Evolutionary conservation across 768 basidiomycete species (phyloP), one percentile per base, ranked within the genome.

Genomic region (Nidularia pulvinata): DNA sequence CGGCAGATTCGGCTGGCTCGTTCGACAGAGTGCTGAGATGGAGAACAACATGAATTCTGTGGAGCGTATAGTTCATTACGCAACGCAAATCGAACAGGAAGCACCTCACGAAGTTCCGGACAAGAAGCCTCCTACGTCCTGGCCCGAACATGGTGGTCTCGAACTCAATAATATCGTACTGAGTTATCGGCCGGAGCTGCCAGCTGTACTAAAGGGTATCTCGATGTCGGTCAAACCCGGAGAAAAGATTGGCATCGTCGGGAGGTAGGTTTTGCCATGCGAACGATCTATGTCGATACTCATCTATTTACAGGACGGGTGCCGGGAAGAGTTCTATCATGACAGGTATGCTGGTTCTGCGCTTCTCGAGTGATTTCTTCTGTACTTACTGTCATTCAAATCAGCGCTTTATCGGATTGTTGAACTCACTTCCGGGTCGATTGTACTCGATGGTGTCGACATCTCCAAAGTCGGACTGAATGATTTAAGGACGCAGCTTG

Each of bases 41-140:
- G 93, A 96, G 68, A 96, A 97, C 67, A 82, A 95, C 68, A 94
- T 95, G 91, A 93, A 93, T 65, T 84, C 85, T n/a, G 89, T 91
- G 6, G 90, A 92, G 65, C 87, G 95, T 25, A 77, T 98, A 14
- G 72, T 93, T 3, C 82, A 93, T 64, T 97, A 97, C 61, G 85
- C 88, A 42, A 80, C 81, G 16, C 80, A 84, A 32, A 75, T 97
- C 14, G 92, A 94, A 64, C 89, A 94, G 65, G 93, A 95, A 68
- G 82, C 88, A 1, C 79, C 88, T 1, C 83, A 89, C 60, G 78
- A 85, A 39, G 67, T 88, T 14, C 76, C 83, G 0, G 86, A 85
- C 13, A 74, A 66, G 30, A 83, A 81, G 58, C 88, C 86, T 0
- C 68, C 83, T 0, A 55, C 77, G 2, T 67, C 78, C 2, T 97